Conservation (phyloP, 805 yeast species). For the Priceomyces castillae region DNA sequence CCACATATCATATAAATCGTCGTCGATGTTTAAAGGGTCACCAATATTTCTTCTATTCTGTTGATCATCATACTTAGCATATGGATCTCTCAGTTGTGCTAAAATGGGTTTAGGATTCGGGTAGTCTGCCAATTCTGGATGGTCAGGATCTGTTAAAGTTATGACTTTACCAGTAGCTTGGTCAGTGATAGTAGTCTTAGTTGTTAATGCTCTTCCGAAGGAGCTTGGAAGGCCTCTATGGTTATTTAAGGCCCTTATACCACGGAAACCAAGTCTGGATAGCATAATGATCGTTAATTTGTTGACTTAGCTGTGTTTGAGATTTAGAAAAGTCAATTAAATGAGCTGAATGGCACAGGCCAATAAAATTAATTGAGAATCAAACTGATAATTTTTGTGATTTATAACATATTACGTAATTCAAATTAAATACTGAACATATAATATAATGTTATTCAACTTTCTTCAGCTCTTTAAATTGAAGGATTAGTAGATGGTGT, state of each 20-base stretch:
- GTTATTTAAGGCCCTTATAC: slow-evolving; percentile 2
- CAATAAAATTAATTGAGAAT: slow-evolving; percentile 19
- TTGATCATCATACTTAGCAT: slow-evolving; percentile 70
- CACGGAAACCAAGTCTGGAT: slow-evolving; percentile 26
- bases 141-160: slow-evolving; percentile 39
- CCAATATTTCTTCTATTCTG: slow-evolving; percentile 77
- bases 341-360: slow-evolving; percentile 6
- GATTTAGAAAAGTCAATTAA: neutral
- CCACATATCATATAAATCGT: slow-evolving; percentile 80
- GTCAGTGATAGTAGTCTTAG: slow-evolving; percentile 38
- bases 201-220: slow-evolving; percentile 27
- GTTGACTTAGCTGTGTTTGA: neutral
- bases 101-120: slow-evolving; percentile 58
- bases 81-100: slow-evolving; percentile 68
- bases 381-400: slow-evolving; percentile 6
- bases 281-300: slow-evolving; percentile 18
- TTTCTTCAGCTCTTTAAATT: no score
- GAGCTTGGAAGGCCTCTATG: slow-evolving; percentile 11
- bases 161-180: slow-evolving; percentile 39
- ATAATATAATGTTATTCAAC: no score
- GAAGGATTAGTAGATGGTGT: no score
- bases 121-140: slow-evolving; percentile 54
- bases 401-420: slow-evolving; percentile 2
- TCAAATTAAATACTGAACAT: no score
- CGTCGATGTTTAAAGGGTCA: slow-evolving; percentile 69